Base-by-base conservation (phyloP, 352 stramenopile genomes). In the Albugo laibachii region DNA sequence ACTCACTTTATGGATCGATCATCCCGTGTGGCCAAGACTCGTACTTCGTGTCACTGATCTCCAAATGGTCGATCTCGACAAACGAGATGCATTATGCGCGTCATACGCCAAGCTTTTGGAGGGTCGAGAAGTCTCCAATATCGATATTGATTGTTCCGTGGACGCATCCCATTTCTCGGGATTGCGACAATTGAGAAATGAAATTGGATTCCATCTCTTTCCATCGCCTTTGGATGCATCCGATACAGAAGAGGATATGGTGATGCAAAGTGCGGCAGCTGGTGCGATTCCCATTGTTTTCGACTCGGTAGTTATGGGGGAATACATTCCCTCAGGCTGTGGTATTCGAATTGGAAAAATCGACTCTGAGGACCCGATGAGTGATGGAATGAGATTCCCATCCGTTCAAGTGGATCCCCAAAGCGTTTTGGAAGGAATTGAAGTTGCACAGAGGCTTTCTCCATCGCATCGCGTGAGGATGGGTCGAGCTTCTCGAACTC, bases 261-360 rank as follows among this genome's bases (percentile, higher is more conserved):
- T 66, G 34, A 56, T 84, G 1, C 69, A 84, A 45, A 80, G 61
- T 40, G 47, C 59, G 8, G 57, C 72, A 8, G 69, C 71, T 3
- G 69, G 72, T 5, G 69, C 72, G 13, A 49, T 82, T 20, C 65
- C 70, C 11, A 50, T 84, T 21, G 80, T 69, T 36, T 82, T 70
- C 59, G 65, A 81, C 52, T 67, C 72, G 13, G 69, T 69, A 20
- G 65, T 82, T 37, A 84, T 82, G 72, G 69, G 76, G 45, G 72
- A 84, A 42, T 84, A 66, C 63, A 61, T 82, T 20, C 65, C 69
- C 0, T 64, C 80, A 50, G 56, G 54, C 15, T 66, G 55, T 41
- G 72, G 72, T 0, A 38, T 82, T 10, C 72, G 69, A 19, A 62
- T 80, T 1, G 72, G 72, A 34, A 57, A 63, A n/a, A 79, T 74